Conservation (phyloP, 306 rosid genomes). For the Cucurbita maxima region DNA sequence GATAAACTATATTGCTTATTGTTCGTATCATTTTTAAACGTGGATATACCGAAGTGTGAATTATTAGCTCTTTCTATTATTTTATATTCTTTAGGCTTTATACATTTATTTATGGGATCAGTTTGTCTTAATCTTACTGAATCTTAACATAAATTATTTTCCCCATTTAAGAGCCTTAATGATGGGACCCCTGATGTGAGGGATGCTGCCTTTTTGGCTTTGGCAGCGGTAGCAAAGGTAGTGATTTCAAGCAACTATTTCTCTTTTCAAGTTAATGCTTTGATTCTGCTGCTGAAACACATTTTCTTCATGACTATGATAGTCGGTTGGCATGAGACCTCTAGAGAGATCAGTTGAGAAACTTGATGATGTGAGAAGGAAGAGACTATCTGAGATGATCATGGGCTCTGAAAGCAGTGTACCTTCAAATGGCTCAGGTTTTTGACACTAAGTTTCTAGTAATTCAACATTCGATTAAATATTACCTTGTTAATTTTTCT, state of each 20-base stretch:
- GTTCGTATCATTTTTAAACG: not conserved
- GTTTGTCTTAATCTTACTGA: not conserved
- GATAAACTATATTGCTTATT: not conserved
- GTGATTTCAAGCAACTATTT: not conserved
- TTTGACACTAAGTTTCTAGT: conserved; percentile 10
- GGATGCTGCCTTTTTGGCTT: conserved; percentile 90
- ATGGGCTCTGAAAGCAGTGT: conserved; percentile 68
- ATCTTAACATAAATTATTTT: not conserved
- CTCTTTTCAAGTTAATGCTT: not conserved
- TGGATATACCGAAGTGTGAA: not conserved
- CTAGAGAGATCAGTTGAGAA: conserved; percentile 85
- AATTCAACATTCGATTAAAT: not conserved
- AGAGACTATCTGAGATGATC: conserved; percentile 94
- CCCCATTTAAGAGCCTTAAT: conserved; percentile 49
- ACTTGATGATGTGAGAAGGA: conserved; percentile 92
- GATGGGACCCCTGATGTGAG: conserved; percentile 97
- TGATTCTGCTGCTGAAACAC: conserved; percentile 5
- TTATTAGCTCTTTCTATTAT: not conserved
- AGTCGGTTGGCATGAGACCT: conserved; percentile 98
- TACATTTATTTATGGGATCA: not conserved
- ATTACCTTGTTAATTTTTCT: not conserved
- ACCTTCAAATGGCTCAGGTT: conserved; percentile 51
- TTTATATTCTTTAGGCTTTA: not conserved
- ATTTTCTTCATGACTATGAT: conserved; percentile 15
- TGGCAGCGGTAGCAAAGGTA: conserved; percentile 96